Conservation (phyloP, 345 rosid species). For the Carallia brachiata region DNA sequence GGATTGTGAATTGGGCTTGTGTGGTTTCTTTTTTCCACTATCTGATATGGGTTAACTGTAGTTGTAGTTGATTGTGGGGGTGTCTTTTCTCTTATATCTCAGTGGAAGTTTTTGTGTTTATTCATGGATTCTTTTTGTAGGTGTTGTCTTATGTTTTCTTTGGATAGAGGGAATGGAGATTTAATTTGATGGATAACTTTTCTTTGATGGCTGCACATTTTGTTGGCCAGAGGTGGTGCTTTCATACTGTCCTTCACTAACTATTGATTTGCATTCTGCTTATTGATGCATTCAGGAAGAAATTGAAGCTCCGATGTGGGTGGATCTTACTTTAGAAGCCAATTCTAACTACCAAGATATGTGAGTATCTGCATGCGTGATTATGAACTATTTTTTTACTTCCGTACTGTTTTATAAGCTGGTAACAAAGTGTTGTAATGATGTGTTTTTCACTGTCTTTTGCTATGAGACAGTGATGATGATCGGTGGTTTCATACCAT, state of each 20-base stretch:
- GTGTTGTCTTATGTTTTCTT: too few relatives aligned
- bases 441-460: not conserved
- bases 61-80: too few relatives aligned
- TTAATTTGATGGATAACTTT: too few relatives aligned
- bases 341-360: conserved; percentile 13
- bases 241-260: not conserved
- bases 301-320: conserved; percentile 39
- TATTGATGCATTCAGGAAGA: conserved; percentile 24
- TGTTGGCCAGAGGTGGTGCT: not conserved
- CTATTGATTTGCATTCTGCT: not conserved
- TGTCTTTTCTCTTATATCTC: too few relatives aligned
- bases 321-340: conserved; percentile 22
- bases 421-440: not conserved
- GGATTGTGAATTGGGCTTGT: too few relatives aligned
- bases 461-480: conserved; percentile 39
- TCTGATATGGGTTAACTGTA: too few relatives aligned
- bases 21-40: too few relatives aligned
- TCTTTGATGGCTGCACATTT: too few relatives aligned
- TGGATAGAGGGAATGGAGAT: too few relatives aligned
- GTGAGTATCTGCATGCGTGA: conserved; percentile 27
- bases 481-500: conserved; percentile 48
- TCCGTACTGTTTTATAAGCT: not conserved
- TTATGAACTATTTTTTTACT: not conserved
- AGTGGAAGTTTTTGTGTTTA: too few relatives aligned
- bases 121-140: too few relatives aligned